A percentile compares a stretch with the other conserved stretches of the same genome.
Conservation (phyloP, 2,329 filamentous ascomycete species). For the Aspergillus sp. region DNA sequence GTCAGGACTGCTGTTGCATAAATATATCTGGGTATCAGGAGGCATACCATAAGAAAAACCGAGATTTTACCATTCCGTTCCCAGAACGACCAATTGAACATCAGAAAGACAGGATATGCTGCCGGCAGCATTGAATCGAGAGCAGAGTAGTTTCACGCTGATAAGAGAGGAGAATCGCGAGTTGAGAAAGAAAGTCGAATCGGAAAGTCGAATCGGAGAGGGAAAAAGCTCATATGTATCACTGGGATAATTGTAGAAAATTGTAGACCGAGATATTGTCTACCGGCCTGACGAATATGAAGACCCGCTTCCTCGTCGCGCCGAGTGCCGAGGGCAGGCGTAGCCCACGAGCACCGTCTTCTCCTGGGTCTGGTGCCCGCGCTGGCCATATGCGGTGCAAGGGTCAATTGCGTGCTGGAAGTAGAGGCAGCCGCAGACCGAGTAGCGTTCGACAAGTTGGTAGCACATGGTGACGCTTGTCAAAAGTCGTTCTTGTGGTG, state of each 20-base stretch:
- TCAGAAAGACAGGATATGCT: constrained; percentile 1
- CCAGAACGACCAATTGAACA: background rate
- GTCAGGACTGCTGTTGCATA: background rate
- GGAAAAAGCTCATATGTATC: background rate
- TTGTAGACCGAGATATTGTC: background rate
- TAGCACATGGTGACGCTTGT: constrained; percentile 71
- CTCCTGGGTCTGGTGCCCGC: constrained; percentile 72
- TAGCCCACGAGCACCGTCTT: constrained; percentile 83
- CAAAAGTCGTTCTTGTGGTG: background rate
- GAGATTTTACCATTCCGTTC: background rate
- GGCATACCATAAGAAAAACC: background rate
- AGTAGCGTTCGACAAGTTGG: constrained; percentile 82
- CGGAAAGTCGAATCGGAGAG: background rate
- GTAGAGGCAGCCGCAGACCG: constrained; percentile 85
- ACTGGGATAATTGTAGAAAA: background rate
- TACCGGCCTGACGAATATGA: background rate
- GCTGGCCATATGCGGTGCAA: constrained; percentile 74
- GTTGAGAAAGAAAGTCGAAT: background rate
- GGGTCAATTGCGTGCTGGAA: constrained; percentile 85
- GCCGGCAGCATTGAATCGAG: constrained; percentile 1
- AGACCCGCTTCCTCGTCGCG: background rate
- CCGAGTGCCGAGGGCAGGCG: constrained; percentile 65
- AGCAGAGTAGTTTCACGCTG: background rate
- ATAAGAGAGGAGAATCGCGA: background rate
- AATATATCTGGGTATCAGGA: background rate